Evolutionary conservation across 768 basidiomycete species (phyloP), one percentile per base, ranked within the genome.

Genomic region (Cubamyces sp.): DNA sequence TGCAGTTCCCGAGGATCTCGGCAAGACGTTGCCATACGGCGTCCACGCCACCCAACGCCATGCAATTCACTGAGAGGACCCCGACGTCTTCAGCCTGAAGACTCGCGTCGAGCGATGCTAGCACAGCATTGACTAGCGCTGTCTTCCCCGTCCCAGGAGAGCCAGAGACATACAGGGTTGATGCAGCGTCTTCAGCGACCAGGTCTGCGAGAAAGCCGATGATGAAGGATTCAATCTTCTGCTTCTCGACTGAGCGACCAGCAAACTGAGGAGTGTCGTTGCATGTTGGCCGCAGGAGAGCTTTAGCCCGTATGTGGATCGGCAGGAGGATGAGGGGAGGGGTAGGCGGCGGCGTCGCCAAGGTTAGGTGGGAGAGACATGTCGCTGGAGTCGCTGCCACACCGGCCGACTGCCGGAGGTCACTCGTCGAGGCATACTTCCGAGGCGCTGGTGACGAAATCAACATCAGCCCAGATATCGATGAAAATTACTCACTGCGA

Each of bases 141-240:
- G 92, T 96, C 77, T 96, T 96, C 19, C 94, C 94, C 3, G 93
- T 94, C 1, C 96, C 96, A 3, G 95, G 94, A 1, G 93, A 86
- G 9, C 96, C 96, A 9, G 95, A 96, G 54, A 98, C 87, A 74
- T 96, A 98, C 60, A 96, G 79, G 45, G 84, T 81, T 11, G 84
- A 78, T 75, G 70, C 23, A 63, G 45, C 55, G 4, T 62, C 61
- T 25, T 67, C 68, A 19, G 69, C 69, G 47, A 71, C 68, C 47
- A 73, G 19, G 45, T 48, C 74, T 28, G 74, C 71, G 23, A 85
- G 70, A 70, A 90, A 88, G 5, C 81, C 77, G 21, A 75, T 69
- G 66, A 93, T 71, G 75, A 93, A 94, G 12, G 78, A 71, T 19
- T 76, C 72, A 69, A 94, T 85, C 15, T 72, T 71, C 18, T 76